Base-by-base conservation (phyloP, 176 grass and related monocot species). In the Olyra latifolia region DNA sequence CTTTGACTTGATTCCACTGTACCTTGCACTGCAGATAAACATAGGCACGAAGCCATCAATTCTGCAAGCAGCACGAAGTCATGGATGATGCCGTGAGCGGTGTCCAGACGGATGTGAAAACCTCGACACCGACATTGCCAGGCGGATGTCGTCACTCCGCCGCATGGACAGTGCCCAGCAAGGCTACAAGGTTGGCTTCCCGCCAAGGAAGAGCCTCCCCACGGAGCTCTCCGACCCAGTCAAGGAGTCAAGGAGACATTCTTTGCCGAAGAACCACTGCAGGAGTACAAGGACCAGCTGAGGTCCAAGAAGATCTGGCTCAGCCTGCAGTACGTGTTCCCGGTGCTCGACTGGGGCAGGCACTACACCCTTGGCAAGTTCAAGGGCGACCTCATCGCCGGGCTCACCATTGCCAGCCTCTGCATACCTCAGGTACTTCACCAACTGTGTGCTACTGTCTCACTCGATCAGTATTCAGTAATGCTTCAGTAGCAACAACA, bases 391-490 rank as follows among this genome's bases (percentile, higher is more conserved):
- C 48, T 98, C 22, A 69, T 98, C 39, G 69, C 90, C 1, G 95
- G 95, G 10, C 66, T 95, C 32, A 98, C 95, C 29, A 95, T 98
- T 75, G 95, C 95, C 54, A 98, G 92, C 84, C 87, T 98, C 63
- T 92, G 92, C 80, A 95, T 98, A 78, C 95, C 95, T 55, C 95
- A 98, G 89, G 94, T 50, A 50, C 48, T 15, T 97, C 80, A 32
- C 15, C 19, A 28, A 73, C 20, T 2, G 22, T 1, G 16, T 11
- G 8, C 2, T 8, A 23, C 3, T 7, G 6, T 39, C 45, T 54
- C 10, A 40, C n/a, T 59, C 15, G 14, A 49, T 46, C 47, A 49
- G 47, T 49, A 49, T 3, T 35, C 32, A 35, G 32, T 35, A 35
- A 4, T 35, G 32, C 32, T 11, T 44, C 50, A 38, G 13, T 48